phyloP scores from a whole-genome alignment of 441 rosid genomes.

The Macaranga tanarius region DNA sequence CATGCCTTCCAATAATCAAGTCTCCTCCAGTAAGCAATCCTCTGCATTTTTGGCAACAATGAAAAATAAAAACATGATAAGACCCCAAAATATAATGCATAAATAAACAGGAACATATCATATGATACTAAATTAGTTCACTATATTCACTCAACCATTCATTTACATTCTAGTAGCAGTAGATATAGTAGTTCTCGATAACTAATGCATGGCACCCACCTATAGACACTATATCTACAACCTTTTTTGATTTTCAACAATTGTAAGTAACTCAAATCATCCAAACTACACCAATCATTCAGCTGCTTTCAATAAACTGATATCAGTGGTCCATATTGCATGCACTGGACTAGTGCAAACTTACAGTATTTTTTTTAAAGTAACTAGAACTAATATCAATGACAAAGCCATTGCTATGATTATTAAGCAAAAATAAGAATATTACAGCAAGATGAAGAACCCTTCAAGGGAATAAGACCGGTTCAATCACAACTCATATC shows the following conservation, averaged over 20 bases:
- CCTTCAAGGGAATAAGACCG: background rate
- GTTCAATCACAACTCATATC: background rate
- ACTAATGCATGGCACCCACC: background rate
- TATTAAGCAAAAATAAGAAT: background rate
- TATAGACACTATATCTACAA: too few relatives aligned
- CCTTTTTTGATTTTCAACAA: too few relatives aligned
- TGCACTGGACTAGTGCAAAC: too few relatives aligned
- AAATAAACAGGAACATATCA: background rate
- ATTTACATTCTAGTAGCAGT: background rate
- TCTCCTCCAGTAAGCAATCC: conserved; percentile 17
- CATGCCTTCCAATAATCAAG: conserved; percentile 9
- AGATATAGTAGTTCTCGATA: background rate
- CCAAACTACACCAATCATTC: too few relatives aligned
- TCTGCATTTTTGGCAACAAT: conserved; percentile 22
- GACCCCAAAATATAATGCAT: background rate
- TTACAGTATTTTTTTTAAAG: background rate
- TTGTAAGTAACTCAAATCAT: too few relatives aligned
- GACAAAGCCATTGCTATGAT: too few relatives aligned
- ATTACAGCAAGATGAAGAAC: background rate
- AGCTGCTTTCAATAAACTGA: too few relatives aligned
- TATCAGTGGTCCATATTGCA: too few relatives aligned
- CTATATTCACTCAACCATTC: too few relatives aligned
- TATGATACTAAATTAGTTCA: background rate
- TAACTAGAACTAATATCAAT: background rate
- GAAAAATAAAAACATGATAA: background rate